Base-by-base conservation (phyloP, 352 stramenopile species). In the Phytophthora sansomeana region DNA sequence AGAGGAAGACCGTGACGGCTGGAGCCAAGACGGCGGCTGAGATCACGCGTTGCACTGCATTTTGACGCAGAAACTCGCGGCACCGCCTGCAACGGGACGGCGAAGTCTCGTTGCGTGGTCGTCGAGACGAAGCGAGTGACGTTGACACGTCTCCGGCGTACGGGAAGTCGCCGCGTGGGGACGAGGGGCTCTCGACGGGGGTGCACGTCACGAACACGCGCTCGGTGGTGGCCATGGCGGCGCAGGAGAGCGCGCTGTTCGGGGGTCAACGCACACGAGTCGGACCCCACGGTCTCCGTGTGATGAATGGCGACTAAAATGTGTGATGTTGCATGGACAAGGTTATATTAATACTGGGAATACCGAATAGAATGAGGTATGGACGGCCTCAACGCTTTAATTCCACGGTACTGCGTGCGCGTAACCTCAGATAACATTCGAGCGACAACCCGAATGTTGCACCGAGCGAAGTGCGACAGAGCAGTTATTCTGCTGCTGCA, bases 1-100 rank as follows among this genome's bases (percentile, higher is more conserved):
- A 88, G 17, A 92, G 69, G 59, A 91, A 91, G 17, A 86, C 63
- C 11, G 82, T 93, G 48, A 93, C 78, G 0, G 77, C 52, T 10
- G 82, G 79, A 14, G 77, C 82, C 35, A 91, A 69, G 13, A 93
- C 56, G 1, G 64, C 58, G 19, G 81, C 80, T 2, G 84, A 92
- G 29, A 91, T 43, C 36, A 78, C 55, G 41, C 84, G 80, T 59
- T 92, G 84, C 39, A 88, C 79, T 17, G 58, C 78, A 61, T 90
- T 93, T 6, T 51, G 46, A 1, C 42, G 43, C 6, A 80, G 66
- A 39, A 83, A 82, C 5, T 36, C 61, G 46, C 28, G 10, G 13
- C 51, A 69, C 14, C 29, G 49, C 33, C 46, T 44, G 33, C 44
- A 24, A n/a, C 9, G 26, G 9, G 67, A 44, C 54, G 28, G 30